A percentile compares a stretch with the other conserved stretches of the same genome.
phyloP scores from a whole-genome alignment of 768 basidiomycete genomes.

The Tremella yokohamensis region DNA sequence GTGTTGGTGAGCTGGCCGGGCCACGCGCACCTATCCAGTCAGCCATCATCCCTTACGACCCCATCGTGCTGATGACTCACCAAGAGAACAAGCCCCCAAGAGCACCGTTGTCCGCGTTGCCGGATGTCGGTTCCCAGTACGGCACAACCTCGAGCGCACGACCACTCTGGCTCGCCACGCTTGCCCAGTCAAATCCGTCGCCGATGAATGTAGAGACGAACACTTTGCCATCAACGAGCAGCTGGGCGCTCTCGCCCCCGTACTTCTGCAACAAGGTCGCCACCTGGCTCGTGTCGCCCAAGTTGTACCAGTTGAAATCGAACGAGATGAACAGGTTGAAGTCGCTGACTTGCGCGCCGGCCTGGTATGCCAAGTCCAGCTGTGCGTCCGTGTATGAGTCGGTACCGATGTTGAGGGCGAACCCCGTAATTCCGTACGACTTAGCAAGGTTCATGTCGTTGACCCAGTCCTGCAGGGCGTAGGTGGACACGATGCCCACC shows the following conservation, averaged over 20 bases:
- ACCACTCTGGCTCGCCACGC: slow-evolving; percentile 23
- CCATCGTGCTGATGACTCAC: slow-evolving; percentile 19
- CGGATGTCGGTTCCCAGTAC: slow-evolving; percentile 39
- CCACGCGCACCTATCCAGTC: slow-evolving; percentile 44
- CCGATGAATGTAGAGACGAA: slow-evolving; percentile 50
- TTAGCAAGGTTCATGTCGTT: slow-evolving; percentile 42
- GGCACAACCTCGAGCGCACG: slow-evolving; percentile 45
- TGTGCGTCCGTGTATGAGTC: slow-evolving; percentile 46
- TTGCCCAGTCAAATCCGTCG: slow-evolving; percentile 46
- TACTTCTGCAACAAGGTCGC: slow-evolving; percentile 32
- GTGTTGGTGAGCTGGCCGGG: slow-evolving; percentile 41
- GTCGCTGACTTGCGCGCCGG: slow-evolving; percentile 28
- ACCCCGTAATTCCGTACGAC: slow-evolving; percentile 45
- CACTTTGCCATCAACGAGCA: slow-evolving; percentile 41
- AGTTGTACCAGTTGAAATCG: slow-evolving; percentile 51
- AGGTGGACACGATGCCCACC: slow-evolving; percentile 47
- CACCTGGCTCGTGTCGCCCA: slow-evolving; percentile 25
- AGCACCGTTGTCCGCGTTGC: slow-evolving; percentile 26
- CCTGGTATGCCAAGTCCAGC: slow-evolving; percentile 44
- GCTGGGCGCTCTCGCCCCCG: slow-evolving; percentile 31
- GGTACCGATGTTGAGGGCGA: slow-evolving; percentile 48
- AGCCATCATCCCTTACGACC: background rate
- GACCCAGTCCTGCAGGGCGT: slow-evolving; percentile 32
- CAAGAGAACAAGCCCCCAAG: slow-evolving; percentile 47
- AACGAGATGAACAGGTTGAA: slow-evolving; percentile 51